A percentile compares a stretch with the other conserved stretches of the same genome.
phyloP scores from a whole-genome alignment of 2,329 filamentous ascomycete species.

The Diaporthe vexans region DNA sequence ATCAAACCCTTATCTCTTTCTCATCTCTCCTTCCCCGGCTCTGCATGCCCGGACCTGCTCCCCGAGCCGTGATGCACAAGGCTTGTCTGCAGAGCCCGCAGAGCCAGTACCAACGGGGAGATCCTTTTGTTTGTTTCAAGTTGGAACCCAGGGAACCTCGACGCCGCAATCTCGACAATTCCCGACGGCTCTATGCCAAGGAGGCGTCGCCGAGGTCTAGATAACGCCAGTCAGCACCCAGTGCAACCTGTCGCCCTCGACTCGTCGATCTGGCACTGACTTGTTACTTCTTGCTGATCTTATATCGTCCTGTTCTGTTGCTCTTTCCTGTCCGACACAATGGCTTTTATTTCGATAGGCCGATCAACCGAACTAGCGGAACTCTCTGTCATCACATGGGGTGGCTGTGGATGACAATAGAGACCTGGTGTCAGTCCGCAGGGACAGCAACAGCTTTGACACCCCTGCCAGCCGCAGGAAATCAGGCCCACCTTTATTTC shows the following conservation, averaged over 20 bases:
- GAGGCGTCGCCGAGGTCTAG: constrained; percentile 7
- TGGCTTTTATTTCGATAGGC: constrained; percentile 27
- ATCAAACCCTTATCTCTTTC: constrained; percentile 30
- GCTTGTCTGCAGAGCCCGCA: background rate
- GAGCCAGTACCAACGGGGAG: constrained; percentile 8
- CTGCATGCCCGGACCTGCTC: constrained; percentile 8
- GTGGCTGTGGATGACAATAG: background rate
- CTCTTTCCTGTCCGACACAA: constrained; percentile 19
- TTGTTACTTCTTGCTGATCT: constrained; percentile 1
- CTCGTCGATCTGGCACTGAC: constrained; percentile 10
- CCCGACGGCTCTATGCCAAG: constrained; percentile 20
- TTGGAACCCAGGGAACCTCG: constrained; percentile 13
- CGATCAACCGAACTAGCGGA: constrained; percentile 18
- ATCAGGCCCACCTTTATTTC: background rate
- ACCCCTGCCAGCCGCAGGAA: background rate
- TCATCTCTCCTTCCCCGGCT: constrained; percentile 14
- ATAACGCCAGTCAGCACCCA: background rate
- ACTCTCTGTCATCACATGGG: constrained; percentile 13
- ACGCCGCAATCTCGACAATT: constrained; percentile 18
- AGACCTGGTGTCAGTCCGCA: background rate
- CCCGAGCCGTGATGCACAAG: constrained; percentile 12
- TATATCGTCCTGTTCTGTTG: background rate
- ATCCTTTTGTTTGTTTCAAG: constrained; percentile 18
- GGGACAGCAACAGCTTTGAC: background rate
- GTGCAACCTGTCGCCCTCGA: background rate